Evolutionary conservation across 2,329 filamentous ascomycete species (phyloP), one percentile per base, ranked within the genome.

Genomic region (Cladobotryum protrusum): DNA sequence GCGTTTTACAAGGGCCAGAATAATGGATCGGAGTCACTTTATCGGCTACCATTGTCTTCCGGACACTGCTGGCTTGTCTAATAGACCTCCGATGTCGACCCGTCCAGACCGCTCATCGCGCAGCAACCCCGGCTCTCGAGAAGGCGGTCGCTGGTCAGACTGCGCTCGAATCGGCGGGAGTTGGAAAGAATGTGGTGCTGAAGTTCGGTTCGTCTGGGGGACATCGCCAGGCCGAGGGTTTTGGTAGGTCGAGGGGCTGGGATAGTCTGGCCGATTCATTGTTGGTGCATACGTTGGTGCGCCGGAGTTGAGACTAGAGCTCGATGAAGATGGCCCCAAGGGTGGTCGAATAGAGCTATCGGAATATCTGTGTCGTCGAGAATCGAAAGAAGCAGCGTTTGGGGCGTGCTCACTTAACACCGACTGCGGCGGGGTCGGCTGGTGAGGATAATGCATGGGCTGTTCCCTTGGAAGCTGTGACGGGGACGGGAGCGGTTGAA

Each of bases 31-130:
- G 11, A 29, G 11, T 8, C 24, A 37, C 9, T n/a, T 17, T 6
- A 12, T 9, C 35, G 11, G 5, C 55, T 57, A 67, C 54, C 60
- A 57, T 24, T 57, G 53, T 44, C 57, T 59, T 54, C 55, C 63
- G 43, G 56, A 63, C 35, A 55, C 71, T 57, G 75, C 75, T 19
- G 77, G 74, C 64, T 73, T 79, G 56, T 81, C 82, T 59, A 86
- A 79, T 59, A 81, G 71, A 2, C 80, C 81, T 11, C 75, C 78
- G 54, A 85, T 84, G 57, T 82, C 79, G 44, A 84, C 75, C 14
- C 81, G 74, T 35, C 72, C 65, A 15, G 72, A 66, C 24, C 78
- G 72, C 49, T 80, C 78, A 50, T 78, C 76, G 40, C 74, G 70
- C 48, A 63, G 61, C 64, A 70, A 72, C 20, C 59, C 56, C 17